Evolutionary conservation across 78 protist genomes (phyloP).

Genomic region (Speleostelium caveatum): DNA sequence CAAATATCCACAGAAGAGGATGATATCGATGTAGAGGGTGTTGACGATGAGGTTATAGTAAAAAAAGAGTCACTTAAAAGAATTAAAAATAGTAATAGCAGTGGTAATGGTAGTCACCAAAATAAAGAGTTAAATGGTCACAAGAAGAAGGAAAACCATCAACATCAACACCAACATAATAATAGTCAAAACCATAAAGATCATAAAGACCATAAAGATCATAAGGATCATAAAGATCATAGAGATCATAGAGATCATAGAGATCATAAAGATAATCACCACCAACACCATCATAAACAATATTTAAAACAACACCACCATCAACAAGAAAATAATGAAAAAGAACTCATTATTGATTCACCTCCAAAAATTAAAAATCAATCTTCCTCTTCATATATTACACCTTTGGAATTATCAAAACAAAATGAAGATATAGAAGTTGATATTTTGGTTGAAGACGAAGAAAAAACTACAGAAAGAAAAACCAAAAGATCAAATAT

Average conservation of each 20-base stretch:
- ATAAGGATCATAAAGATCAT: background rate
- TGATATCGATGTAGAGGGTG: background rate
- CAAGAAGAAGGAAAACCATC: background rate
- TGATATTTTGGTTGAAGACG: background rate
- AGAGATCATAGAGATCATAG: no score
- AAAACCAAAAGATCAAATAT: background rate
- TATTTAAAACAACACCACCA: background rate
- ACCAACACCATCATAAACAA: background rate
- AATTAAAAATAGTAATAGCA: background rate
- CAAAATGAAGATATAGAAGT: background rate
- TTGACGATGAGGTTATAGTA: no score
- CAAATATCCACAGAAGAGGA: background rate
- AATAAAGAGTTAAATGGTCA: background rate
- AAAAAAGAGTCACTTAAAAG: no score
- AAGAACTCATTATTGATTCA: constrained; percentile 14
- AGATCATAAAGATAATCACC: background rate
- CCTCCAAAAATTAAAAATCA: constrained; percentile 9
- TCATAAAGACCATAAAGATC: background rate
- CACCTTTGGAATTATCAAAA: background rate
- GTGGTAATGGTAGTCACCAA: constrained; percentile 3
- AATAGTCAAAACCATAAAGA: background rate
- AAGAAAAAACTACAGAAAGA: background rate
- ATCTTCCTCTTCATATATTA: background rate
- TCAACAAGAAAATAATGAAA: background rate
- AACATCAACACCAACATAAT: background rate